phyloP scores from a whole-genome alignment of 805 yeast genomes.

The Scheffersomyces coipomensis region DNA sequence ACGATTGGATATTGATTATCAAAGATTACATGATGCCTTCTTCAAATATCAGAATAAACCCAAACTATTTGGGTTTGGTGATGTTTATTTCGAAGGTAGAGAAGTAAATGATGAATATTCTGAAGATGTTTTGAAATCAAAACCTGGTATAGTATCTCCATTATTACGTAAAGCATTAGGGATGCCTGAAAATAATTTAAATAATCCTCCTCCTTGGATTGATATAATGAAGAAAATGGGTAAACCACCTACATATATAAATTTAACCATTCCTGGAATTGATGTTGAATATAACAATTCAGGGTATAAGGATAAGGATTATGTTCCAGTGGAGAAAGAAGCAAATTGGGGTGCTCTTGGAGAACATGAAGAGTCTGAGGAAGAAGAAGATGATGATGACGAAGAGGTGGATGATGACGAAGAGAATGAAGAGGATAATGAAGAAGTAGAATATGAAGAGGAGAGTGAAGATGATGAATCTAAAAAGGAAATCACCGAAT shows the following conservation, averaged over 20 bases:
- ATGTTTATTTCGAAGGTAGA: slow-evolving; percentile 75
- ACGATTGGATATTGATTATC: slow-evolving; percentile 80
- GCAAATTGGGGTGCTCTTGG: slow-evolving; percentile 37
- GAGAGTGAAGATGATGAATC: slow-evolving; percentile 53
- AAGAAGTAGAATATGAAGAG: slow-evolving; percentile 48
- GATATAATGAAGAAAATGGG: slow-evolving; percentile 67
- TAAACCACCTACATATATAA: slow-evolving; percentile 79
- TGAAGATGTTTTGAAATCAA: slow-evolving; percentile 32
- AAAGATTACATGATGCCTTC: slow-evolving; percentile 79
- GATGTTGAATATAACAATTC: slow-evolving; percentile 34
- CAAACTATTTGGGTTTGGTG: slow-evolving; percentile 65
- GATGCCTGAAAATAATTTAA: slow-evolving; percentile 44
- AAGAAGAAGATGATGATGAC: slow-evolving; percentile 46
- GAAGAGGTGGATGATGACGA: slow-evolving; percentile 55
- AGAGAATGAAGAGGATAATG: slow-evolving; percentile 25
- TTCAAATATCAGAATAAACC: slow-evolving; percentile 82
- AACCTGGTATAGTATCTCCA: slow-evolving; percentile 69
- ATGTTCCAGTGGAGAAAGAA: slow-evolving; percentile 7
- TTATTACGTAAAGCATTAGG: slow-evolving; percentile 70
- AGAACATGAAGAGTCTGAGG: slow-evolving; percentile 24
- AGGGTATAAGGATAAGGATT: slow-evolving; percentile 25
- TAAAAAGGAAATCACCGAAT: slow-evolving; percentile 1
- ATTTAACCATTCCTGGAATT: slow-evolving; percentile 53
- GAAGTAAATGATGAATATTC: slow-evolving; percentile 46
- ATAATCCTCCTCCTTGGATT: slow-evolving; percentile 77